These are phyloP conservation scores for Boletus speciosus DNA, from an alignment of 768 basidiomycete genomes.

Conservation along the genomic window DNA sequence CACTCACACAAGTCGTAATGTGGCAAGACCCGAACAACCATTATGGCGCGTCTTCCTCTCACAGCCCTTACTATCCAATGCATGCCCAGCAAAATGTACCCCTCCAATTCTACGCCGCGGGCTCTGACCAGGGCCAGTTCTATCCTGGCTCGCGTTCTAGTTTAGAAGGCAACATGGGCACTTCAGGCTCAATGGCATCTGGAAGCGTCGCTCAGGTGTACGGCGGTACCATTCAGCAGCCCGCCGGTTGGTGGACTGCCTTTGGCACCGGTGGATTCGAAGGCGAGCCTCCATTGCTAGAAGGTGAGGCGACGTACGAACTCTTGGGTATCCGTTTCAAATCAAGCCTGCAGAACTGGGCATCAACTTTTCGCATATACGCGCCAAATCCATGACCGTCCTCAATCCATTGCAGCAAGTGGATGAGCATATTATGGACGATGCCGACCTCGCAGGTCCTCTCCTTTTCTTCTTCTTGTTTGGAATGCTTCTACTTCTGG, in stretches of 20 bases:
- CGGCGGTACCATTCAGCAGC: conserved; percentile 69
- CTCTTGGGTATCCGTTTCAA: neutral
- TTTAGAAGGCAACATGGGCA: conserved; percentile 64
- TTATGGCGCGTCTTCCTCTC: conserved; percentile 60
- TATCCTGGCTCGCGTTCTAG: conserved; percentile 74
- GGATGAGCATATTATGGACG: conserved; percentile 96
- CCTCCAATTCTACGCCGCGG: conserved; percentile 77
- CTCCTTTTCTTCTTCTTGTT: conserved; percentile 95
- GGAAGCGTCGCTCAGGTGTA: conserved; percentile 48
- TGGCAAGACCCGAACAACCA: conserved; percentile 67
- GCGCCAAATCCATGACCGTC: conserved; percentile 90
- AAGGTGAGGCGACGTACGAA: conserved; percentile 54
- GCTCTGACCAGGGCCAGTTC: conserved; percentile 52
- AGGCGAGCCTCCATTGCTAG: conserved; percentile 91
- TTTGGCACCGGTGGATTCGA: conserved; percentile 95
- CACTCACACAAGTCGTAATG: conserved; percentile 39
- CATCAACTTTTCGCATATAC: conserved; percentile 96
- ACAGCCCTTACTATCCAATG: conserved; percentile 52
- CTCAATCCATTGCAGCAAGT: conserved; percentile 85
- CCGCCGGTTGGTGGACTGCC: conserved; percentile 89
- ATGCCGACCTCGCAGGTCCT: conserved; percentile 96
- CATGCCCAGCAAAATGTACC: conserved; percentile 51
- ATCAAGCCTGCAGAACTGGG: conserved; percentile 69
- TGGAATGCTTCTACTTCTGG: conserved; percentile 87
- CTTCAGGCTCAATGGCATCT: conserved; percentile 51